Percentiles rank a stretch among this genome's conserved stretches.
Conservation (phyloP, 2,329 filamentous ascomycete species). For the Botrytis aclada region DNA sequence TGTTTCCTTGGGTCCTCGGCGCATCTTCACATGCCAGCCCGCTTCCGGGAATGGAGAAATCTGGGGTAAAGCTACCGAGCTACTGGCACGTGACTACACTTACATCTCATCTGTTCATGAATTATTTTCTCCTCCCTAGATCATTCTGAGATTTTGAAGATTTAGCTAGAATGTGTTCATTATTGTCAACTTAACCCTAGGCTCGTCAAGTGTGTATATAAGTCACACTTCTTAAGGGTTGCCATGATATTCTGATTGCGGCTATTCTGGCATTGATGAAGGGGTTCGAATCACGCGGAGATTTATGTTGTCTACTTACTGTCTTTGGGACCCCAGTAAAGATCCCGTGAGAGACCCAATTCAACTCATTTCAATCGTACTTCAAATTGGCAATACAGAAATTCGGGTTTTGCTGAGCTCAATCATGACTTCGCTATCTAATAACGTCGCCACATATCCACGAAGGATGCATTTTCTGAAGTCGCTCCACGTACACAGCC, state of each 20-base stretch:
- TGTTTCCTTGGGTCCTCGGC: conserved; percentile 7
- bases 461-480: neutral
- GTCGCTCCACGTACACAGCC: conserved; percentile 5
- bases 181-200: neutral
- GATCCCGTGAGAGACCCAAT: neutral
- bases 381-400: neutral
- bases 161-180: neutral
- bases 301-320: neutral
- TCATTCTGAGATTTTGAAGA: neutral
- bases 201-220: neutral
- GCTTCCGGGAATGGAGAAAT: conserved; percentile 14
- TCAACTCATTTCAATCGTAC: neutral
- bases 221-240: neutral
- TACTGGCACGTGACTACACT: neutral
- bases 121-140: neutral
- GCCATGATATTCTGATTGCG: neutral
- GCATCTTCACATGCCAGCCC: conserved; percentile 19
- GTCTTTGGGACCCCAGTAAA: neutral
- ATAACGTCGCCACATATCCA: neutral
- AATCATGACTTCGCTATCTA: neutral
- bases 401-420: neutral
- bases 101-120: neutral
- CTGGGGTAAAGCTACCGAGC: neutral
- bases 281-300: neutral
- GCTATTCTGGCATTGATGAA: neutral